A percentile compares a stretch with the other conserved stretches of the same genome.
Conservation (phyloP, 129 eudicot species). For the Kitagawia praeruptora region DNA sequence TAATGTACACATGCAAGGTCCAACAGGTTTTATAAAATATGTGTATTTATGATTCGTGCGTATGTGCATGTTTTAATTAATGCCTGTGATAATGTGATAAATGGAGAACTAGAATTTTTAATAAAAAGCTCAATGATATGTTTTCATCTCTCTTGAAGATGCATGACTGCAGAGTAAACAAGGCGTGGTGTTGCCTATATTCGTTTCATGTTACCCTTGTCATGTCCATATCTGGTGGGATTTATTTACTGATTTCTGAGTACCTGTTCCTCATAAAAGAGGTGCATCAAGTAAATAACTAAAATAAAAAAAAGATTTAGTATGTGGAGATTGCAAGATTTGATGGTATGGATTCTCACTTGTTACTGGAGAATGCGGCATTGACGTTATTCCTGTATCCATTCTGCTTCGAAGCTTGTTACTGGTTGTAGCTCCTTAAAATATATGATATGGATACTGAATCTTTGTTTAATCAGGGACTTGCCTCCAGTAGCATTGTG, state of each 20-base stretch:
- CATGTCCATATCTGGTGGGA: not conserved
- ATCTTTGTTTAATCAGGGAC: slow-evolving; percentile 44
- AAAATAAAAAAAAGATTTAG: not conserved
- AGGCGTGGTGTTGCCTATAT: not conserved
- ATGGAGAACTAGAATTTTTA: not conserved
- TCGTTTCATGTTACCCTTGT: not conserved
- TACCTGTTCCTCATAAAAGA: not conserved
- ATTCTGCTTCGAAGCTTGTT: not conserved
- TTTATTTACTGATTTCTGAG: not conserved
- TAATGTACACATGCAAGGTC: not conserved
- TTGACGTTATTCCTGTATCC: not conserved
- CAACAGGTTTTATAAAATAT: not conserved
- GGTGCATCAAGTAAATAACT: not conserved
- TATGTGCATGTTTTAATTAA: not conserved
- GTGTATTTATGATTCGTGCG: not conserved
- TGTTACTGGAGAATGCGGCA: not conserved
- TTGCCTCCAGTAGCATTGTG: slow-evolving; percentile 41
- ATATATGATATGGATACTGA: not conserved
- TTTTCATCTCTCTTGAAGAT: not conserved
- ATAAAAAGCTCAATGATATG: not conserved
- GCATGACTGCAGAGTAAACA: not conserved
- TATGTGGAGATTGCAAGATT: not conserved
- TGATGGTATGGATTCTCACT: not conserved
- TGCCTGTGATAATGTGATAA: not conserved
- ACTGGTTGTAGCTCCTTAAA: not conserved